Evolutionary conservation across 2,329 filamentous ascomycete species (phyloP).

Genomic region (Penicillium sp.): DNA sequence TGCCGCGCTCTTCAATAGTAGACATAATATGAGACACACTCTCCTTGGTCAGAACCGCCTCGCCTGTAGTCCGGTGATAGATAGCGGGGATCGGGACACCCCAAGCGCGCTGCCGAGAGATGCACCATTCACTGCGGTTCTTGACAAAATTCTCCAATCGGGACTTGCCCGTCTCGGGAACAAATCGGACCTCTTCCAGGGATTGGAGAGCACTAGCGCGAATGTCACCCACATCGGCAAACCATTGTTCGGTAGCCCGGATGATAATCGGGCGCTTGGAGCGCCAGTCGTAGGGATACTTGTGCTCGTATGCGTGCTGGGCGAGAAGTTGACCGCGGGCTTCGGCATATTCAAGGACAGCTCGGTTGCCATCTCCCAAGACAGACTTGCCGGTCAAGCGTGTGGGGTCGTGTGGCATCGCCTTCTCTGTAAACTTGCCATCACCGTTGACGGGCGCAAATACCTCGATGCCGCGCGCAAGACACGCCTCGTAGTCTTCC

Average conservation of each 20-base stretch:
- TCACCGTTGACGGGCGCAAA: slow-evolving; percentile 81
- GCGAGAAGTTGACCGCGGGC: slow-evolving; percentile 62
- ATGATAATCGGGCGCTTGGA: slow-evolving; percentile 91
- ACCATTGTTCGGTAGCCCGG: slow-evolving; percentile 94
- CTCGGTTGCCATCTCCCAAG: slow-evolving; percentile 64
- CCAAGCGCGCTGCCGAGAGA: slow-evolving; percentile 93
- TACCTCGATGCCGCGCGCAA: slow-evolving; percentile 65
- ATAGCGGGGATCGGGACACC: slow-evolving; percentile 93
- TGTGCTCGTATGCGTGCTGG: slow-evolving; percentile 74
- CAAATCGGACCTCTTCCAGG: slow-evolving; percentile 70
- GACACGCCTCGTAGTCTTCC: slow-evolving; percentile 88
- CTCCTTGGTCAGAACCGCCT: slow-evolving; percentile 74
- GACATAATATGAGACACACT: slow-evolving; percentile 82
- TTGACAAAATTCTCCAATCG: slow-evolving; percentile 83
- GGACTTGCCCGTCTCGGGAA: slow-evolving; percentile 70
- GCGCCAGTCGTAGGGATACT: slow-evolving; percentile 97
- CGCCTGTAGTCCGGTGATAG: slow-evolving; percentile 66
- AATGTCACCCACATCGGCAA: slow-evolving; percentile 84
- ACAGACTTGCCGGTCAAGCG: slow-evolving; percentile 70
- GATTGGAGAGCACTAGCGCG: slow-evolving; percentile 70
- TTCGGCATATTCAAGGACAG: slow-evolving; percentile 68
- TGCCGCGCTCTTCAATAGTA: slow-evolving; percentile 72
- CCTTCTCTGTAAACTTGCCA: slow-evolving; percentile 76
- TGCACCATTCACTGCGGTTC: slow-evolving; percentile 93
- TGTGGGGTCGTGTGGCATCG: slow-evolving; percentile 67